These are phyloP conservation scores for Yarrowia osloensis DNA, from an alignment of 805 yeast genomes.

Conservation along the genomic window DNA sequence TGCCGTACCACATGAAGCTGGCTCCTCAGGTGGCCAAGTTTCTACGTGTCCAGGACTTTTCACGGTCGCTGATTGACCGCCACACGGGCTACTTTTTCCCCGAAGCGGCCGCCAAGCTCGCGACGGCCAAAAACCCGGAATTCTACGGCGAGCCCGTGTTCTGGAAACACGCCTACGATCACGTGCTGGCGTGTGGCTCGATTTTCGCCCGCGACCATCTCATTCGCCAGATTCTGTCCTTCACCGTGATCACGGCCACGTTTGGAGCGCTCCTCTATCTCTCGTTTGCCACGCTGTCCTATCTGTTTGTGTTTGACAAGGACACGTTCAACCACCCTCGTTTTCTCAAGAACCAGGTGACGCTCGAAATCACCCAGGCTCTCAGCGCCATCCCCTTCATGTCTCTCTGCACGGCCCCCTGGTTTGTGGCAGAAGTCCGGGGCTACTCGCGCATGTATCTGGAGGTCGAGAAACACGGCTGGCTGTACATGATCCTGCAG, in stretches of 20 bases:
- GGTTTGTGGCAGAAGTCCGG: conserved; percentile 79
- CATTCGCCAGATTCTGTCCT: conserved; percentile 67
- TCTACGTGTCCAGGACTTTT: conserved; percentile 17
- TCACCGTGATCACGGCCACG: conserved; percentile 67
- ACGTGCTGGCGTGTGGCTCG: conserved; percentile 55
- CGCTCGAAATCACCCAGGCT: conserved; percentile 78
- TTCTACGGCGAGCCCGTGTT: conserved; percentile 67
- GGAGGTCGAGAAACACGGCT: conserved; percentile 64
- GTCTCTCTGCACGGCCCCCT: conserved; percentile 86
- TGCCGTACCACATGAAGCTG: conserved; percentile 49
- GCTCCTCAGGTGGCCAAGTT: conserved; percentile 22
- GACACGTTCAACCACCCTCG: conserved; percentile 93
- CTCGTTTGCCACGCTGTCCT: conserved; percentile 73
- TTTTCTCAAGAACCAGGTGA: conserved; percentile 90
- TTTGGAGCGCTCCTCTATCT: conserved; percentile 89
- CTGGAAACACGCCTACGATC: conserved; percentile 51
- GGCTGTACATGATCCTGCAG: conserved; percentile 68
- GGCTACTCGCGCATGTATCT: conserved; percentile 83
- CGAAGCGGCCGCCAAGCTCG: conserved; percentile 10
- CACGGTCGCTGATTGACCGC: conserved; percentile 12
- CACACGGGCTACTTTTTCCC: conserved; percentile 19
- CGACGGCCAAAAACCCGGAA: conserved; percentile 40
- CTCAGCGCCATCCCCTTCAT: conserved; percentile 80
- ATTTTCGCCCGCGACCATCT: conserved; percentile 69
- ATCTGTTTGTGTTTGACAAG: conserved; percentile 77